These are phyloP conservation scores for Chamaecrista fasciculata DNA, from an alignment of 306 rosid genomes.

Conservation along the genomic window DNA sequence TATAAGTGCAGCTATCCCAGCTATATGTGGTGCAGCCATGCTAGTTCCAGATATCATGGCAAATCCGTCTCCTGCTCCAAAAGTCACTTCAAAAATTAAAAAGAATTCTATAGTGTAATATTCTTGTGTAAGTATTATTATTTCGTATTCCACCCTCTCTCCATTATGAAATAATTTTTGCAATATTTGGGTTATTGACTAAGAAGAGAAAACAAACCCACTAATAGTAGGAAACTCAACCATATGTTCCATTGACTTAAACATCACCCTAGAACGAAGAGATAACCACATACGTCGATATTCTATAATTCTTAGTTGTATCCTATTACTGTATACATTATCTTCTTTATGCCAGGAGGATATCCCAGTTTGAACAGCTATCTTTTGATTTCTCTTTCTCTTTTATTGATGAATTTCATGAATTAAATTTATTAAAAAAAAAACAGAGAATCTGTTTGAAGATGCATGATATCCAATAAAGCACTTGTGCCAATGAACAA, in stretches of 20 bases:
- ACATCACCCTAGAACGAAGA: conserved; percentile 6
- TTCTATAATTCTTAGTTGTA: neutral
- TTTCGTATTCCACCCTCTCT: neutral
- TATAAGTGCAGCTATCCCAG: conserved; percentile 96
- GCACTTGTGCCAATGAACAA: no score
- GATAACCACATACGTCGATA: neutral
- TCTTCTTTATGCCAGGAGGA: conserved; percentile 7
- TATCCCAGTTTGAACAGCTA: neutral
- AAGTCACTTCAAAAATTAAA: no score
- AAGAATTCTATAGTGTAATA: neutral
- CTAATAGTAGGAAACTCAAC: conserved; percentile 12
- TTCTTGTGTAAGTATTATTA: neutral
- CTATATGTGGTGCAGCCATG: conserved; percentile 99
- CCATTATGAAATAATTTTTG: conserved; percentile 4
- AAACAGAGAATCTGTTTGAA: no score
- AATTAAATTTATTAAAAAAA: no score
- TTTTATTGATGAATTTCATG: no score
- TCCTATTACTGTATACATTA: conserved; percentile 4
- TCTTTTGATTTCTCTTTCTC: no score
- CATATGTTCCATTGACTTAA: neutral
- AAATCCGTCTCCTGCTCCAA: conserved; percentile 78
- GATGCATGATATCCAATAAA: no score
- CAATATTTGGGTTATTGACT: conserved; percentile 1
- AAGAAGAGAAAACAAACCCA: neutral
- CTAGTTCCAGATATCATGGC: conserved; percentile 99